Base-by-base conservation (phyloP, 352 stramenopile genomes). In the Phytophthora pini region DNA sequence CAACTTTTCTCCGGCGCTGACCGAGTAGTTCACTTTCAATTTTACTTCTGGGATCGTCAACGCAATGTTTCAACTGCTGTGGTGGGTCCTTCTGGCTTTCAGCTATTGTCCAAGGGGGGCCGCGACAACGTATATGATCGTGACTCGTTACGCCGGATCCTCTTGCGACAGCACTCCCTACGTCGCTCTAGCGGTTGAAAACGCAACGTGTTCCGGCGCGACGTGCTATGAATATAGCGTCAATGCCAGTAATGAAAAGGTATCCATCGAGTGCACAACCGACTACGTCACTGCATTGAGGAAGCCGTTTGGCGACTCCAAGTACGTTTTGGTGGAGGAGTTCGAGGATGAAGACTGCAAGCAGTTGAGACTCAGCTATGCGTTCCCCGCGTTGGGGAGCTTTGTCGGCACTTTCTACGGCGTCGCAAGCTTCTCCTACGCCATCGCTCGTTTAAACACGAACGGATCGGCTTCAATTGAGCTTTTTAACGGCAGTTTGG, bases 271-370 rank as follows among this genome's bases (percentile, higher is more conserved):
- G 13, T 38, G 5, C 73, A 72, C 55, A 46, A 68, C 9, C 15
- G 62, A 39, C 27, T 79, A 10, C 38, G 43, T 80, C 61, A 78
- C 79, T 52, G 44, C 41, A n/a, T 50, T 80, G 17, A 54, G 50
- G 31, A n/a, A 38, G 9, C 17, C 20, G 3, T 57, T 57, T 72
- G 9, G 56, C 56, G 13, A 44, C 65, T 1, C 65, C 50, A 15
- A 26, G 44, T 26, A 68, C 62, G 46, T 48, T 34, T 15, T 57
- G 12, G 4, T 20, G 13, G 38, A 20, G 1, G 4, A 20, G 5
- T 43, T 43, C 13, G 15, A 43, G 12, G 38, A 11, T 20, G 38
- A 22, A 22, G 0, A 29, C 4, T 29, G 10, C 29, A 43, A 43
- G 2, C 8, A 36, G 10, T 36, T 36, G 1, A 8, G 10, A 4